phyloP scores from a whole-genome alignment of 23 red algal genomes.

The Gracilaria gracilis region DNA sequence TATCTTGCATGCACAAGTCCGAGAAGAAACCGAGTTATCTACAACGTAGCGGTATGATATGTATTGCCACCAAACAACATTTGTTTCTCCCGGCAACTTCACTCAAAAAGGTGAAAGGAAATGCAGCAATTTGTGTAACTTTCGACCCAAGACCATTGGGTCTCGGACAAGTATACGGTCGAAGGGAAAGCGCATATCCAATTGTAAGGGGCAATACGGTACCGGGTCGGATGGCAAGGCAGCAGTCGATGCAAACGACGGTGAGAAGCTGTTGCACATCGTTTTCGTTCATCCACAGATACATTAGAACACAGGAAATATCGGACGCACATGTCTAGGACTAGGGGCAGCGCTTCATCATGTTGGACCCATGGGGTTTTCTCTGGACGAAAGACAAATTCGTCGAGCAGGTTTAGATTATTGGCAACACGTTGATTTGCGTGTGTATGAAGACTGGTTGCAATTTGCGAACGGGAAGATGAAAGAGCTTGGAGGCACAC shows the following conservation, averaged over 20 bases:
- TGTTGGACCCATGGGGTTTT: conserved; percentile 91
- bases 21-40: neutral
- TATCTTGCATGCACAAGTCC: too few species aligned
- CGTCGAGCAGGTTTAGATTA: conserved; percentile 96
- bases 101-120: neutral
- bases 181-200: neutral
- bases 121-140: neutral
- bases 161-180: neutral
- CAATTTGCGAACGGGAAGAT: conserved; percentile 70
- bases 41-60: neutral
- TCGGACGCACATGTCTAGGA: conserved; percentile 89
- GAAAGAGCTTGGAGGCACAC: conserved; percentile 39
- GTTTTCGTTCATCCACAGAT: conserved; percentile 85
- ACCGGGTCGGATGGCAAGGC: neutral
- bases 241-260: conserved; percentile 36
- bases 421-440: conserved; percentile 88
- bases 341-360: conserved; percentile 85
- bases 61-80: neutral
- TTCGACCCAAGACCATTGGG: neutral
- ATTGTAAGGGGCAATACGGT: neutral
- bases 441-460: conserved; percentile 76
- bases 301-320: conserved; percentile 96
- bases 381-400: conserved; percentile 76
- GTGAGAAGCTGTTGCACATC: conserved; percentile 79
- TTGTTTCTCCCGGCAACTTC: neutral